Conservation (phyloP, 163 green algal genomes). For the Smithsoniella earleae region DNA sequence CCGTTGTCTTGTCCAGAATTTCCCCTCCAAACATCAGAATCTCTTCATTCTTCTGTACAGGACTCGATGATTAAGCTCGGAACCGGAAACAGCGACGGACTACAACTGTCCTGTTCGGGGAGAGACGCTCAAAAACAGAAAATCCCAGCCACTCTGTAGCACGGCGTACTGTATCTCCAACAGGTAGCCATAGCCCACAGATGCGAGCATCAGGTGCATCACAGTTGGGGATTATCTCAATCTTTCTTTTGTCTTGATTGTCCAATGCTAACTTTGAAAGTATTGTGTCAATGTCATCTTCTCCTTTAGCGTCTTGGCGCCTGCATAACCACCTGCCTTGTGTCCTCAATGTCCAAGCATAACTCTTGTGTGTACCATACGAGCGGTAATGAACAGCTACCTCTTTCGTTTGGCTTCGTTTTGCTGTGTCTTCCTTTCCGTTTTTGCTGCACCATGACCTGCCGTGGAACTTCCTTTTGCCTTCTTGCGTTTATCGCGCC, state of each 20-base stretch:
- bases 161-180: constrained; percentile 52
- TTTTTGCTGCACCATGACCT: constrained; percentile 67
- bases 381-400: constrained; percentile 35
- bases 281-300: constrained; percentile 87
- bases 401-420: constrained; percentile 47
- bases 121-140: neutral
- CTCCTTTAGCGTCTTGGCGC: constrained; percentile 51
- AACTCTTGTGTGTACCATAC: neutral
- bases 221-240: constrained; percentile 53
- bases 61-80: too few species aligned
- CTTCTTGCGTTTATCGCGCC: constrained; percentile 88
- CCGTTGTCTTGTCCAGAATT: constrained; percentile 61
- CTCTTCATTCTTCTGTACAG: constrained; percentile 49
- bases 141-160: constrained; percentile 33
- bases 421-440: constrained; percentile 62
- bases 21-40: constrained; percentile 87
- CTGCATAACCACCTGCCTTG: too few species aligned
- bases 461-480: constrained; percentile 49
- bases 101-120: neutral
- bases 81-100: neutral
- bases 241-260: constrained; percentile 46
- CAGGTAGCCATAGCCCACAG: constrained; percentile 7
- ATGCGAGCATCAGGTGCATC: constrained; percentile 66
- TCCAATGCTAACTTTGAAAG: constrained; percentile 66
- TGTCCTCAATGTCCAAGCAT: neutral